phyloP scores from a whole-genome alignment of 2,329 filamentous ascomycete genomes.

The Rasamsonia emersonii region DNA sequence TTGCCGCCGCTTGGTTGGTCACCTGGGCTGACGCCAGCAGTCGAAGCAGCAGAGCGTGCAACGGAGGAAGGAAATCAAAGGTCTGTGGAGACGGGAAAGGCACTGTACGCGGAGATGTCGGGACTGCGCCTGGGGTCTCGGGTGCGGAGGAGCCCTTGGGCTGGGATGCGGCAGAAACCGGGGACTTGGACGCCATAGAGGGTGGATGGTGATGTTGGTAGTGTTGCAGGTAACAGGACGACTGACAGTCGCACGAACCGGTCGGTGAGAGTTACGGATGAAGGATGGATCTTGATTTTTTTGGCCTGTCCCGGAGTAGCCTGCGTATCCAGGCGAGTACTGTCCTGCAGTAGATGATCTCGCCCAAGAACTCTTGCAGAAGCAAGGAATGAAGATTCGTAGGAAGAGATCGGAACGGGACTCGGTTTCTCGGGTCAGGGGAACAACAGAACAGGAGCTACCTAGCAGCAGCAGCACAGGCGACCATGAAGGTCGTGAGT shows the following conservation, averaged over 20 bases:
- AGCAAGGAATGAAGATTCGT: constrained; percentile 27
- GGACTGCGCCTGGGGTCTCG: constrained; percentile 25
- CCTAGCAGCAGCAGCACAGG: too few relatives aligned
- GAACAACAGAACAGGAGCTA: too few relatives aligned
- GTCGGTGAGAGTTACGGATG: too few relatives aligned
- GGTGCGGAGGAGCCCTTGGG: constrained; percentile 25
- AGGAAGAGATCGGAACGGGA: too few relatives aligned
- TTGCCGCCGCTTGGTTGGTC: too few relatives aligned
- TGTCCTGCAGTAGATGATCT: too few relatives aligned
- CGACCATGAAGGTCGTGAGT: constrained; percentile 12
- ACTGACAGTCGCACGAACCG: too few relatives aligned
- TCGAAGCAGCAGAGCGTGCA: constrained; percentile 68
- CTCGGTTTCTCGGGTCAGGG: too few relatives aligned
- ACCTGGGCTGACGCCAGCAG: constrained; percentile 43
- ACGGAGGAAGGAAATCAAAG: constrained; percentile 76
- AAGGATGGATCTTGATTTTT: too few relatives aligned
- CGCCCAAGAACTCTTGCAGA: not conserved
- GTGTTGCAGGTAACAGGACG: too few relatives aligned
- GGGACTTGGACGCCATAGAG: constrained; percentile 29
- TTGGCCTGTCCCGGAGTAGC: too few relatives aligned
- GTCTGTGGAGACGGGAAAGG: constrained; percentile 67
- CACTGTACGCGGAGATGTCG: constrained; percentile 38
- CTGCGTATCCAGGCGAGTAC: too few relatives aligned
- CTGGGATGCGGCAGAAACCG: constrained; percentile 35
- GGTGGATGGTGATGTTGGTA: constrained; percentile 5